phyloP scores from a whole-genome alignment of 148 eudicot species.

The Rhododendron henanense region DNA sequence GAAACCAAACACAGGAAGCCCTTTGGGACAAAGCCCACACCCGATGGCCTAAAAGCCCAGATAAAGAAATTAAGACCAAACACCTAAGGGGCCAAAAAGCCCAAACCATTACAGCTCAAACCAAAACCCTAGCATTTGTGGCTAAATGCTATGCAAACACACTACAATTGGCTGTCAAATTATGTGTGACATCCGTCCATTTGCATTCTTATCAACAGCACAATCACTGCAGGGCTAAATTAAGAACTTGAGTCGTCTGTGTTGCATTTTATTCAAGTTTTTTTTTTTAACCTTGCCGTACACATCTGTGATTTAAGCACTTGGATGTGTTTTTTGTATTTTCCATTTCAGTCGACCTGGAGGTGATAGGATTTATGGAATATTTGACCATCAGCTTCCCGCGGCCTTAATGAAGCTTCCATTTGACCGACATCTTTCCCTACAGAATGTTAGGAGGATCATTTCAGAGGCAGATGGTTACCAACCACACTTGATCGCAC shows the following conservation, averaged over 20 bases:
- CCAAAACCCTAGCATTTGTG: not conserved
- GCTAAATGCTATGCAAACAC: not conserved
- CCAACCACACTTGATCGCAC: constrained; percentile 75
- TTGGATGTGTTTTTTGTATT: not conserved
- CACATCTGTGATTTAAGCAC: not conserved
- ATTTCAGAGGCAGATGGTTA: constrained; percentile 73
- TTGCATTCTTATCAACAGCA: not conserved
- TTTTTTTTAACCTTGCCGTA: not conserved
- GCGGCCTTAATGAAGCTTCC: constrained; percentile 70
- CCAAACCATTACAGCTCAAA: no score
- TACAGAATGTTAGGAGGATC: constrained; percentile 55
- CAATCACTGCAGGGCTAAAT: not conserved
- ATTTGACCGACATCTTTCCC: constrained; percentile 62
- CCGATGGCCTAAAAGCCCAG: no score
- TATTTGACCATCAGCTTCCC: constrained; percentile 75
- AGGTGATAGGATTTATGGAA: constrained; percentile 67
- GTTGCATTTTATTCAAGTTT: not conserved
- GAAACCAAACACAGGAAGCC: no score
- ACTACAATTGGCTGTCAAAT: not conserved
- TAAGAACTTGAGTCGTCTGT: not conserved
- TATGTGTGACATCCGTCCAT: not conserved
- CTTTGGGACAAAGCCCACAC: no score
- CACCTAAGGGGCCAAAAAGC: no score
- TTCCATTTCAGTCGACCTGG: constrained; percentile 63
- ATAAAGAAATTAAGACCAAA: no score